Evolutionary conservation across 192 early-diverging fungal genomes (phyloP).

Genomic region (Umbelopsis vinacea): DNA sequence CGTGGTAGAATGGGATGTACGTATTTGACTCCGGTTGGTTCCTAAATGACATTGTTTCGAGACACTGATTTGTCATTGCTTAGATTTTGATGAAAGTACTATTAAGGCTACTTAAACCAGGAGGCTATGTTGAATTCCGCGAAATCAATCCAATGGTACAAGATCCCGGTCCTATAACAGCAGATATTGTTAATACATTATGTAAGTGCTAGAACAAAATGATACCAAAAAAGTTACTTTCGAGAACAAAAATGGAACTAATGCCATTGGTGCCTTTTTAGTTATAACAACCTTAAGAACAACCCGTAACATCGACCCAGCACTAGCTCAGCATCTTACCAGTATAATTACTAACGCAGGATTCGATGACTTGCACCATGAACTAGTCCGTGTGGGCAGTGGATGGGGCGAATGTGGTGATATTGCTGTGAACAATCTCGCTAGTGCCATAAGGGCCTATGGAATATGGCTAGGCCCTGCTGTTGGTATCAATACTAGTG

Average conservation of each 20-base stretch:
- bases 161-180: conserved; percentile 22
- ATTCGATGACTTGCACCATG: background rate
- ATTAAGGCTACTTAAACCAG: conserved; percentile 39
- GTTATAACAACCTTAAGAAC: conserved; percentile 4
- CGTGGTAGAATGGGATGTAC: conserved; percentile 28
- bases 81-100: conserved; percentile 28
- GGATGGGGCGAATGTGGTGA: conserved; percentile 19
- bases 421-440: background rate
- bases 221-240: background rate
- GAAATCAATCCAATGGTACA: conserved; percentile 36
- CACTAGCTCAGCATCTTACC: background rate
- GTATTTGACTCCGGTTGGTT: background rate
- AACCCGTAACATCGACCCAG: conserved; percentile 9
- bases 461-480: background rate
- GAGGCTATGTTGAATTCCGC: conserved; percentile 46
- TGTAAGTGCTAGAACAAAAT: background rate
- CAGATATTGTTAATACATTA: background rate
- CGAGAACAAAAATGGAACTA: background rate
- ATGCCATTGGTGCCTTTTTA: background rate
- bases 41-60: background rate
- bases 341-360: background rate
- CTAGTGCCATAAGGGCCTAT: background rate
- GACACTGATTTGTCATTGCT: background rate
- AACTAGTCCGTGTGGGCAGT: background rate
- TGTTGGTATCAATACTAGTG: background rate